A percentile compares a stretch with the other conserved stretches of the same genome.
phyloP scores from a whole-genome alignment of 768 basidiomycete genomes.

The Auricularia heimuer region DNA sequence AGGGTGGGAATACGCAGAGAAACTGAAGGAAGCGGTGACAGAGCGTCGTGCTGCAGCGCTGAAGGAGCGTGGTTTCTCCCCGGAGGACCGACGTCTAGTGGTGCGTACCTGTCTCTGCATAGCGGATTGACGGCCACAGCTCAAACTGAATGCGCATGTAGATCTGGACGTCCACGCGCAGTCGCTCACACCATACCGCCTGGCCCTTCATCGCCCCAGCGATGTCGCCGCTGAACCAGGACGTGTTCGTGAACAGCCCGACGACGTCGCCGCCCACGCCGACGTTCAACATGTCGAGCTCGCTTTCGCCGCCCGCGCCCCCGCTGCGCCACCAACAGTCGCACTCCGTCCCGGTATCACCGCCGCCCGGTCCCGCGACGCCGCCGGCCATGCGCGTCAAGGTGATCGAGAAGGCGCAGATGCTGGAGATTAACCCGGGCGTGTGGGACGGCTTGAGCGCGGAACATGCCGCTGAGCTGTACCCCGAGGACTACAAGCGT shows the following conservation, averaged over 20 bases:
- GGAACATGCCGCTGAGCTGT: conserved; percentile 79
- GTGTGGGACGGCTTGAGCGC: conserved; percentile 95
- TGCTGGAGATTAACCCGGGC: conserved; percentile 96
- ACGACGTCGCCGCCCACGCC: conserved; percentile 2
- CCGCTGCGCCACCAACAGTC: neutral
- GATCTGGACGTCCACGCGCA: conserved; percentile 96
- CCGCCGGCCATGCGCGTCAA: conserved; percentile 40
- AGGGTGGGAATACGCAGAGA: conserved; percentile 92
- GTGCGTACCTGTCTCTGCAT: conserved; percentile 29
- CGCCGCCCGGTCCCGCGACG: conserved; percentile 7
- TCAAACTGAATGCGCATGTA: conserved; percentile 18
- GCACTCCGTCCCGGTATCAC: neutral
- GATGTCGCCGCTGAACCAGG: neutral
- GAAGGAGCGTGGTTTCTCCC: conserved; percentile 58
- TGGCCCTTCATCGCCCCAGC: conserved; percentile 67
- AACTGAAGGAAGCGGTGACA: conserved; percentile 81
- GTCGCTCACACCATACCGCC: conserved; percentile 88
- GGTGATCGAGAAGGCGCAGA: conserved; percentile 90
- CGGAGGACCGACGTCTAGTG: conserved; percentile 51
- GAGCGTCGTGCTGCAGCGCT: conserved; percentile 70
- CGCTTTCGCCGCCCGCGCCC: neutral
- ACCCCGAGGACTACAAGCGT: conserved; percentile 89
- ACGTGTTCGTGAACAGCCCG: neutral
- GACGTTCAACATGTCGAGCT: conserved; percentile 5
- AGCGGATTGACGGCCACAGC: no score